Base-by-base conservation (phyloP, 768 basidiomycete genomes). In the Polyporus arcularius region DNA sequence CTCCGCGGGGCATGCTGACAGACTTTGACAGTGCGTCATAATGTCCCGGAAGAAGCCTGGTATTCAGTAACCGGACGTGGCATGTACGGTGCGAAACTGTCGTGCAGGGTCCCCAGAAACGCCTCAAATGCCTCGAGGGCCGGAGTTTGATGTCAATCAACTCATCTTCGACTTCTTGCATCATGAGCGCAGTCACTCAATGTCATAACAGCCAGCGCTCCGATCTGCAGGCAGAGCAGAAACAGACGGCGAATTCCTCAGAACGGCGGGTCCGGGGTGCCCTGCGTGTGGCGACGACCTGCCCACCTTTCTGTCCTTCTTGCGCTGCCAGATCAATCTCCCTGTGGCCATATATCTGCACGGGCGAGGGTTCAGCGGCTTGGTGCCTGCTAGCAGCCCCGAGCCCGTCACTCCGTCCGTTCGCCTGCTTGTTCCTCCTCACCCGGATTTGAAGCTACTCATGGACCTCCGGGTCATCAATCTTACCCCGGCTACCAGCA, bases 401-500 rank as follows among this genome's bases (percentile, higher is more conserved):
- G 35, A 55, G 31, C 43, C 46, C 30, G 40, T 42, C 52, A 51
- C 18, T 31, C 31, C 45, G n/a, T 31, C 21, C 21, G 21, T n/a
- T 14, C 47, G 28, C 41, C 38, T 38, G 42, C 55, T 45, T 53
- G n/a, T 56, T 40, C 31, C 21, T 55, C 51, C 45, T 49, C 48
- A n/a, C 57, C n/a, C 49, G 40, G 39, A 16, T 52, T 28, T 10
- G 31, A 10, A 35, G 40, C 21, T 28, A 35, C 50, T 58, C 39
- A 64, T 68, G 69, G 62, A 65, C 60, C 63, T 67, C n/a, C 64
- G 62, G 41, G 71, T 79, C 62, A 74, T 85, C 56, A 71, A 76
- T 43, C 75, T 84, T 55, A 70, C 76, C 48, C 73, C 78, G 9
- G 81, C 82, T 15, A 79, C 75, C 16, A 76, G 79, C 47, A 70